A percentile compares a stretch with the other conserved stretches of the same genome.
Conservation (phyloP, 192 early-diverging fungal genomes). For the Phlyctochytrium bullatum region DNA sequence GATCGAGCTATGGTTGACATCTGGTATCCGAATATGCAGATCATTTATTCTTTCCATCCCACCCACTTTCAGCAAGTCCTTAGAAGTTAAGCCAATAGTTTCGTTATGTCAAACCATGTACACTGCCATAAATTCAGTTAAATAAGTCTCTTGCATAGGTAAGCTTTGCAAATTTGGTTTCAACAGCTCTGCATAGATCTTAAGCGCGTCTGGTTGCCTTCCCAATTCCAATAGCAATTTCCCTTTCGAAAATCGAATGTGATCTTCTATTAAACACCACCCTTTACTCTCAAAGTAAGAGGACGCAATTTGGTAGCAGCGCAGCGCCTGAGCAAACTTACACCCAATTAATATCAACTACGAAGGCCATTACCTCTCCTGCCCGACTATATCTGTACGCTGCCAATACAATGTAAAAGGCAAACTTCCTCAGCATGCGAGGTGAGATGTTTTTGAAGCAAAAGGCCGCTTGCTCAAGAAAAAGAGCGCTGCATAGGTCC, state of each 20-base stretch:
- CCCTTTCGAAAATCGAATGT: slow-evolving; percentile 85
- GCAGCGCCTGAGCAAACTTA: slow-evolving; percentile 70
- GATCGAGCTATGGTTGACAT: slow-evolving; percentile 28
- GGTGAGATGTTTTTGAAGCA: slow-evolving; percentile 65
- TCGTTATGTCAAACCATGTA: slow-evolving; percentile 63
- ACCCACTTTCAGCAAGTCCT: too few relatives aligned
- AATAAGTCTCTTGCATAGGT: slow-evolving; percentile 62
- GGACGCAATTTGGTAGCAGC: slow-evolving; percentile 70
- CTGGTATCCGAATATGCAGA: slow-evolving; percentile 60
- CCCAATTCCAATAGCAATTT: slow-evolving; percentile 75
- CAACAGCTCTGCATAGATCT: slow-evolving; percentile 77
- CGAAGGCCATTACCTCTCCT: slow-evolving; percentile 57
- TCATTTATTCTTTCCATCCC: too few relatives aligned
- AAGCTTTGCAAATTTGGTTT: slow-evolving; percentile 61
- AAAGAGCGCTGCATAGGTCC: slow-evolving; percentile 71
- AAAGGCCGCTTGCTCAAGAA: slow-evolving; percentile 88
- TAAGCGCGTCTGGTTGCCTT: slow-evolving; percentile 69
- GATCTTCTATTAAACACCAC: slow-evolving; percentile 83
- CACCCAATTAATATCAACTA: background rate
- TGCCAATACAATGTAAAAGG: slow-evolving; percentile 86
- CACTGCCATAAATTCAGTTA: slow-evolving; percentile 75
- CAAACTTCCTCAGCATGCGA: slow-evolving; percentile 79
- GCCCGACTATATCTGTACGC: slow-evolving; percentile 78
- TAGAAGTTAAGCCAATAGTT: too few relatives aligned
- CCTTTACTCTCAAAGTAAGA: slow-evolving; percentile 54